These are phyloP conservation scores for Lipomyces sp. DNA, from an alignment of 805 yeast species.

Conservation along the genomic window DNA sequence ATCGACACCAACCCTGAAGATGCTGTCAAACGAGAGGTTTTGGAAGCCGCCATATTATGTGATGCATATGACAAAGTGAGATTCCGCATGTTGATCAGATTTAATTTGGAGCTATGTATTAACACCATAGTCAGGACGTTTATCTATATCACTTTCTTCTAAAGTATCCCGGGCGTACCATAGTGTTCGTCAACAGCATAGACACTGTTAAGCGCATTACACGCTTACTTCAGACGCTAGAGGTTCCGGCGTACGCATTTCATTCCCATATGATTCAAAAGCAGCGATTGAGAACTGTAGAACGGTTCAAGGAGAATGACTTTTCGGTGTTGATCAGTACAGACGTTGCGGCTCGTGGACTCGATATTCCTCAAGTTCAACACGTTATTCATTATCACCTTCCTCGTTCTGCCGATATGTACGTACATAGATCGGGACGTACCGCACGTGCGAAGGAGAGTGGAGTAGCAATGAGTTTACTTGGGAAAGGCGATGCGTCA, in stretches of 20 bases:
- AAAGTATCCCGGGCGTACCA: constrained; percentile 82
- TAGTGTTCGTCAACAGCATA: constrained; percentile 92
- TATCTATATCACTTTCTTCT: constrained; percentile 82
- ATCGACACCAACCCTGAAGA: constrained; percentile 87
- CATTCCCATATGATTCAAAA: constrained; percentile 96
- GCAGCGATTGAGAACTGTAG: constrained; percentile 81
- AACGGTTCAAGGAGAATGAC: constrained; percentile 56
- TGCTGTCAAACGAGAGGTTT: constrained; percentile 66
- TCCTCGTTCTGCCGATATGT: constrained; percentile 91
- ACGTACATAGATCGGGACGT: constrained; percentile 94
- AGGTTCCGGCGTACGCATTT: constrained; percentile 64
- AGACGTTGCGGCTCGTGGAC: constrained; percentile 97
- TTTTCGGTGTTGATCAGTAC: constrained; percentile 75
- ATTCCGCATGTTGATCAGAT: no score
- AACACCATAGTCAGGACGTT: constrained; percentile 49
- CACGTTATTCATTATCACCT: constrained; percentile 96
- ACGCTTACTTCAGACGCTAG: constrained; percentile 67
- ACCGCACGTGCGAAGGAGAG: constrained; percentile 89
- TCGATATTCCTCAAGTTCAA: constrained; percentile 84
- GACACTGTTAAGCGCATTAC: constrained; percentile 86
- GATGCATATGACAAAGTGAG: constrained; percentile 71
- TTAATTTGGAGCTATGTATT: no score
- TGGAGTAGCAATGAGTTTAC: constrained; percentile 92
- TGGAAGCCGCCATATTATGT: constrained; percentile 89
- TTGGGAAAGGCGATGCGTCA: constrained; percentile 89